Evolutionary conservation across 169 alveolate species (phyloP).

Genomic region (Cryptosporidium xiaoi): DNA sequence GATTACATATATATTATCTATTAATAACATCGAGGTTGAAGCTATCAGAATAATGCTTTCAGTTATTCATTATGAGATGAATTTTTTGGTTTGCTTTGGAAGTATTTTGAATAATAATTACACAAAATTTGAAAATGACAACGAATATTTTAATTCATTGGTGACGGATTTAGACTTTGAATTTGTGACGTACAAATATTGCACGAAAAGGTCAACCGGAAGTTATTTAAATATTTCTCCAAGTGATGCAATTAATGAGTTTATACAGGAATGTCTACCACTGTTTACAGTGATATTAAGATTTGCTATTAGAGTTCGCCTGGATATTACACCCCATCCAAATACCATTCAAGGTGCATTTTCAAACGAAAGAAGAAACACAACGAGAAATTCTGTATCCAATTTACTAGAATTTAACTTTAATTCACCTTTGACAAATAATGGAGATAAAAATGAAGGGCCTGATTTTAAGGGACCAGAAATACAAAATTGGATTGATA

Average conservation of each 20-base stretch:
- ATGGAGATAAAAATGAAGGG: neutral
- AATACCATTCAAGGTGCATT: slow-evolving; percentile 29
- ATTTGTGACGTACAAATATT: slow-evolving; percentile 18
- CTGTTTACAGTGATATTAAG: slow-evolving; percentile 17
- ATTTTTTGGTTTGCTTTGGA: slow-evolving; percentile 22
- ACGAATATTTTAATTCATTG: slow-evolving; percentile 12
- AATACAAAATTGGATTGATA: slow-evolving; percentile 25
- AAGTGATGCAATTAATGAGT: slow-evolving; percentile 7
- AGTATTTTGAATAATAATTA: neutral
- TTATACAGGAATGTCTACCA: slow-evolving; percentile 33
- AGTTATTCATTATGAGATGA: slow-evolving; percentile 24
- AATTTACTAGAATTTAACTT: neutral
- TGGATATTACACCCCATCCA: slow-evolving; percentile 47
- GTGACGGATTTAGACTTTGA: slow-evolving; percentile 10
- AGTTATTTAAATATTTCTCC: neutral
- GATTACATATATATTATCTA: neutral
- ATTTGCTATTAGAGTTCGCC: slow-evolving; percentile 38
- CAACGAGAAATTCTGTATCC: neutral
- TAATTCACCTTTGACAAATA: neutral
- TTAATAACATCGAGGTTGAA: slow-evolving; percentile 13
- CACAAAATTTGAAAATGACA: neutral
- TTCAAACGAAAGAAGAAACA: neutral
- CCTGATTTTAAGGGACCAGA: neutral
- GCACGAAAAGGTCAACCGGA: neutral
- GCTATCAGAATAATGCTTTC: slow-evolving; percentile 23